Percentiles rank a stretch among this genome's conserved stretches.
Conservation (phyloP, 805 yeast species). For the Myxozyma geophila region DNA sequence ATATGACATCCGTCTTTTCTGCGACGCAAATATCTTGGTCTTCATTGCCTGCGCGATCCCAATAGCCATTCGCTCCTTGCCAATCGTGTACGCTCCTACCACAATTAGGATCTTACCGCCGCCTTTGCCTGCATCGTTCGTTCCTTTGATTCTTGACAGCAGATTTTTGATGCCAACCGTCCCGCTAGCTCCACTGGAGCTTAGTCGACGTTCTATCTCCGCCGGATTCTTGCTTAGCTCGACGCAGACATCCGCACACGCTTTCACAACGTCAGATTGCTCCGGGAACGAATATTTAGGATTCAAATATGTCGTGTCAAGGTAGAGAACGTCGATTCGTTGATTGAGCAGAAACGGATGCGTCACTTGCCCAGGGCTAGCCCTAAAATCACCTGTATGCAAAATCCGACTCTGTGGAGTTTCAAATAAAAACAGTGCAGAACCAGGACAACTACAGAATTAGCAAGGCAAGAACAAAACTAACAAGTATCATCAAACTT, state of each 20-base stretch:
- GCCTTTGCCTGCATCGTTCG: constrained; percentile 7
- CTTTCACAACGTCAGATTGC: constrained; percentile 68
- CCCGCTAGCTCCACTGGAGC: constrained; percentile 1
- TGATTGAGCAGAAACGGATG: constrained; percentile 43
- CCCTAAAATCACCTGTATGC: constrained; percentile 95
- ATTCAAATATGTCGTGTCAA: constrained; percentile 89
- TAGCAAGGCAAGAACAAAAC: neutral
- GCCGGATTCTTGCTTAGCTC: constrained; percentile 44
- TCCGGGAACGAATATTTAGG: constrained; percentile 77
- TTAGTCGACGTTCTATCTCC: constrained; percentile 18
- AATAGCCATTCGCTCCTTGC: constrained; percentile 85
- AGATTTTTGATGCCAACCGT: constrained; percentile 13
- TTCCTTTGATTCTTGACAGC: neutral
- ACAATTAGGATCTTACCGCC: constrained; percentile 56
- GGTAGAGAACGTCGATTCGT: constrained; percentile 64
- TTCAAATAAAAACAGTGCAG: constrained; percentile 77
- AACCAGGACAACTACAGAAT: constrained; percentile 75
- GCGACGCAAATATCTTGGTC: constrained; percentile 51
- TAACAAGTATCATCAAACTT: neutral
- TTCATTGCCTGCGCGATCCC: constrained; percentile 46
- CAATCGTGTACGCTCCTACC: constrained; percentile 89
- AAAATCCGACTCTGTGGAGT: constrained; percentile 48
- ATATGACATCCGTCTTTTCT: constrained; percentile 54
- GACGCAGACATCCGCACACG: constrained; percentile 59
- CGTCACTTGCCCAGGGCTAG: constrained; percentile 56